A percentile compares a stretch with the other conserved stretches of the same genome.
Evolutionary conservation across 257 asterid genomes (phyloP).

Genomic region (Solanum pinnatisectum): DNA sequence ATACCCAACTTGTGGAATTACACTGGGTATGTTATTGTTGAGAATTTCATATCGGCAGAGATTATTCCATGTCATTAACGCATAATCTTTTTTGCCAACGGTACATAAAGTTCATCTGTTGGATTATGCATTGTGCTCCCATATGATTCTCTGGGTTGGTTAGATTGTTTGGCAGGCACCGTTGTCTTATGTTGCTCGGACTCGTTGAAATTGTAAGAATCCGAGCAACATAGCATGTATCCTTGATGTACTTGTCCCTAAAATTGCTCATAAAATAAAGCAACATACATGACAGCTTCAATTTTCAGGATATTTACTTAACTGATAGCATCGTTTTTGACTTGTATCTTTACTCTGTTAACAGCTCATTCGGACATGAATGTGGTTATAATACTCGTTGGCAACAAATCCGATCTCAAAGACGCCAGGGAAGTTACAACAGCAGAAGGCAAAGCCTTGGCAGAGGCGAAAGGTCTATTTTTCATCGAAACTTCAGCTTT

Average conservation of each 20-base stretch:
- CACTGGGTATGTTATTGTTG: not conserved
- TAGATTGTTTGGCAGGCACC: not conserved
- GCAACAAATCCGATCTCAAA: slow-evolving; percentile 12
- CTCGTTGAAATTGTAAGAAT: not conserved
- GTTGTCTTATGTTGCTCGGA: not conserved
- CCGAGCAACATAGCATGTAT: not conserved
- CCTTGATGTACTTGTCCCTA: not conserved
- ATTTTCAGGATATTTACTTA: not conserved
- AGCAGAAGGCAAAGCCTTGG: slow-evolving; percentile 8
- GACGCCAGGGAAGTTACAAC: slow-evolving; percentile 13
- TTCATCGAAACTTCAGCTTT: slow-evolving; percentile 14
- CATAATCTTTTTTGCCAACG: not conserved
- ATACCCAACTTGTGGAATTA: not conserved
- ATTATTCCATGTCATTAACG: not conserved
- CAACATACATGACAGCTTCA: not conserved
- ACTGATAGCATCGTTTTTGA: not conserved
- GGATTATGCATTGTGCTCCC: not conserved
- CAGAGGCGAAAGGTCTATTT: slow-evolving; percentile 1
- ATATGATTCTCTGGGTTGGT: not conserved
- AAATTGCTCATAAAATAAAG: not conserved
- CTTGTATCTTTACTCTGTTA: not conserved
- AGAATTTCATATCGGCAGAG: not conserved
- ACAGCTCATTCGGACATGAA: slow-evolving; percentile 16
- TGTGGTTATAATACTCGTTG: slow-evolving; percentile 12
- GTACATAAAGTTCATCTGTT: not conserved